Base-by-base conservation (phyloP, 257 asterid species). In the Gardenia jasminoides region DNA sequence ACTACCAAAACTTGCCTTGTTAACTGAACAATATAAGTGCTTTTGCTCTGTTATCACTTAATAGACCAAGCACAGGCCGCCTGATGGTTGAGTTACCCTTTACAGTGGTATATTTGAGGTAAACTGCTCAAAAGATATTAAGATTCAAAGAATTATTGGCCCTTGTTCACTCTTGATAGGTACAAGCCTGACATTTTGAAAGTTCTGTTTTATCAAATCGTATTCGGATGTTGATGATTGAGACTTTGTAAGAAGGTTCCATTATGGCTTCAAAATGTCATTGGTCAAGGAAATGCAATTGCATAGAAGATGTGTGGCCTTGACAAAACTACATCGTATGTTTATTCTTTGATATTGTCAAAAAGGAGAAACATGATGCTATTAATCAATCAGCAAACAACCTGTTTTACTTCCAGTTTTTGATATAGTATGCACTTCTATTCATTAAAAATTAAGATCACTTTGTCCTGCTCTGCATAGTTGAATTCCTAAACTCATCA, bases 301-400 rank as follows among this genome's bases (percentile, higher is more conserved):
- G 97, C 99, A 1, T 96, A 98, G 99, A 96, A 93, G 90, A 86
- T 96, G 93, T 96, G 98, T 80, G 98, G 98, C 86, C 98, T 96
- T 76, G 98, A 96, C 87, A 91, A 84, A 85, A 85, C 92, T 73
- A 92, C 99, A 52, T 92, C 99, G 48, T 87, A 87, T 96, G 99
- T 83, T 81, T 96, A 82, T 76, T 96, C 84, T 91, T 92, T 84
- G 98, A 96, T 69, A 86, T 96, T 68, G 84, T 80, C 85, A 96
- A 91, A 90, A 96, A 96, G 90, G 99, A 96, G 88, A 93, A 80
- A 87, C 92, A 93, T 46, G 99, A 93, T 82, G 91, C 90, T 72
- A 84, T 93, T 81, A 84, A 92, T 83, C 98, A 90, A 86, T 87
- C 98, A 77, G 96, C 91, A 58, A 96, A 94, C 87, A 91, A 90